Evolutionary conservation across 441 rosid genomes (phyloP), one percentile per base, ranked within the genome.

Genomic region (Corymbia calophylla): DNA sequence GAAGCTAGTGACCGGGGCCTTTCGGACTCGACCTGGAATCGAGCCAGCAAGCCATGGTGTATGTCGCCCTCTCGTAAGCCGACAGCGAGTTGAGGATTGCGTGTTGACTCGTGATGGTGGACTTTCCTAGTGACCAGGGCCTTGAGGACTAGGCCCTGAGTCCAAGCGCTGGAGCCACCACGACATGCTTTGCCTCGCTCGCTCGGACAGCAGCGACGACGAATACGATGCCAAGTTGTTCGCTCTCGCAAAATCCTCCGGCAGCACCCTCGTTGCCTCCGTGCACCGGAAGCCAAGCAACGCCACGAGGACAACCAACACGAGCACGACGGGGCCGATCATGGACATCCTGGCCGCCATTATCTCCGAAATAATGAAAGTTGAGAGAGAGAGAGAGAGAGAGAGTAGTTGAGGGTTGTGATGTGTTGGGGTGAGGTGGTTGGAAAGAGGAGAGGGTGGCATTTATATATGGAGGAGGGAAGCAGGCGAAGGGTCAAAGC

Each of bases 61-160:
- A 62, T 31, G 29, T 89, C 29, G 55, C 81, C 21, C 60, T 82
- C 81, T 85, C 39, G 47, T 32, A 85, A 8, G 84, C 64, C 16
- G 88, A 16, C 13, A 60, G 47, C 39, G 32, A 66, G 23, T 21
- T 70, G 29, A 27, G 27, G 48, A 35, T 70, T 19, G 81, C 81
- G 48, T 70, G 81, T 70, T 19, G 81, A 35, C 27, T 35, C 1
- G 81, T 35, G 81, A 77, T 3, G 84, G 84, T 77, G 84, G 84
- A 44, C 18, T 85, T 85, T 35, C 87, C 25, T 86, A 95, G 89
- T 95, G 96, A 35, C 94, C 96, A 58, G 89, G 94, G 53, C 95
- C 94, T 88, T 23, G 88, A 32, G 95, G 93, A 80, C 96, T 94
- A 39, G 96, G 95, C 44, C 97, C 96, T 10, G 96, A 93, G 9